Evolutionary conservation across 1,284 basidiomycete genomes (phyloP), one percentile per base, ranked within the genome.

Genomic region (Caloboletus firmus): DNA sequence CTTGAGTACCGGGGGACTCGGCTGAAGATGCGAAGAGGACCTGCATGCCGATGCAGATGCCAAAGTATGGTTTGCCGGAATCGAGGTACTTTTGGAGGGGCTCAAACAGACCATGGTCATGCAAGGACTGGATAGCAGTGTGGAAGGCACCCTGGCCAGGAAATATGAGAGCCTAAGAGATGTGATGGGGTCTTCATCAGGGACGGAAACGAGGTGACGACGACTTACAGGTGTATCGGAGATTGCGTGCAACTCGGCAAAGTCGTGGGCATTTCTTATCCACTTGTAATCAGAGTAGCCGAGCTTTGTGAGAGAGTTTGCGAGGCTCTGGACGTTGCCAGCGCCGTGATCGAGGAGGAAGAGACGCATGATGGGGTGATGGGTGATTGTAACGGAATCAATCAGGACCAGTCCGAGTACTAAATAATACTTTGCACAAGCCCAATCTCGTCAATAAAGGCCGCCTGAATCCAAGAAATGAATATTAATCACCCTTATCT

Each of bases 21-120:
- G 83, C 75, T 8, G 95, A 98, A 8, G 87, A 85, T 59, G 84
- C 76, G 74, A 96, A 99, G 54, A 99, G 89, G 52, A 95, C 85
- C 72, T 98, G 95, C 87, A 98, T 89, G 65, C 95, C 97, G 67
- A 99, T 94, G 75, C 97, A 99, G 79, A 99, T 99, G 41, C 93
- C 93, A 73, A 95, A 93, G 76, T 97, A 99, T 1, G 97, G 97
- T 67, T 84, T 86, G 32, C 97, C 97, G 13, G 92, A 93, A 20
- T 76, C 75, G 62, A 99, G 89, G 74, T 98, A 99, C 50, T 81
- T 73, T 56, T 82, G 83, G 49, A 99, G 79, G 34, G 93, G 94
- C 61, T 91, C 83, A 32, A 89, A 79, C 55, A 95, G 84, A 34
- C 91, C 93, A 60, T 87, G 86, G 17, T 79, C 70, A 40, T 78